Base-by-base conservation (phyloP, 257 asterid species). In the Plantago major region DNA sequence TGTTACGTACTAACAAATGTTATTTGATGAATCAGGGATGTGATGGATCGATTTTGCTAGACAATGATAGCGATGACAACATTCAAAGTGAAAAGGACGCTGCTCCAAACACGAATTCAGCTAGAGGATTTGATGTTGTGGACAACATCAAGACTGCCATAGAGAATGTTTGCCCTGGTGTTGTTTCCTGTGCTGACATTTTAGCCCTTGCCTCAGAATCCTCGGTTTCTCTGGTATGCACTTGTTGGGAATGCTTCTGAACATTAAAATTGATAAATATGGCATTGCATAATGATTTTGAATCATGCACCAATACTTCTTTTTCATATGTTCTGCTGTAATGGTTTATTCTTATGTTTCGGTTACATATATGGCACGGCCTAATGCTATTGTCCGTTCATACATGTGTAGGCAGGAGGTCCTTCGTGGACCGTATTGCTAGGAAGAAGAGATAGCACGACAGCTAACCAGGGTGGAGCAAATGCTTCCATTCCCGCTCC, bases 111-210 rank as follows among this genome's bases (percentile, higher is more conserved):
- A 53, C 73, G 0, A 79, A 81, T 47, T 79, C 86, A 10, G 49
- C 77, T 1, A 69, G 90, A 7, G 95, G 95, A 1, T 81, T 83
- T 16, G 58, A 75, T 42, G 80, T 83, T 7, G 81, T 85, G 43
- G 95, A 85, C 73, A 76, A 74, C 42, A 83, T 81, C 13, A 85
- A 85, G 79, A 40, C 65, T 44, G 84, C 77, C 7, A 66, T 85
- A 9, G 90, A 85, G 65, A 68, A 37, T 44, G 65, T 75, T 14
- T 85, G 90, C 14, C 90, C 84, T 0, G 84, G 84, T 55, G 80
- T 78, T 33, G 90, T 86, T 13, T 86, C 95, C 0, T 83, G 95
- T 63, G 95, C 95, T 0, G 95, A 86, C 62, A 77, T 81, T 42
- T 66, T 86, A 14, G 84, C 90, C 18, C 78, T 86, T 49, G 84